Base-by-base conservation (phyloP, 305 asterid genomes). In the Fraxinus nigra region DNA sequence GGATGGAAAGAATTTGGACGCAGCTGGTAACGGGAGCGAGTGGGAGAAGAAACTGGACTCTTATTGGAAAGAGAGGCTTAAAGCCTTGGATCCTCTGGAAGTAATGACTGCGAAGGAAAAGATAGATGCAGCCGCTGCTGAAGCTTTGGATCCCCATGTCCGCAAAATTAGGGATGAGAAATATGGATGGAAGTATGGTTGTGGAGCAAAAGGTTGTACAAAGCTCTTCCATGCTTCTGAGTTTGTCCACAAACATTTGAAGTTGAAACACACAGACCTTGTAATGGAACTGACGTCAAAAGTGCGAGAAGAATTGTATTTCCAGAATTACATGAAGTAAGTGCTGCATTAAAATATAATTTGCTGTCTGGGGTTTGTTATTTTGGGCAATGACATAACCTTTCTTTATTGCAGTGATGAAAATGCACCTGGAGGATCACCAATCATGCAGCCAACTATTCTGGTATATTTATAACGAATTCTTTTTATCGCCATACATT, bases 191-290 rank as follows among this genome's bases (percentile, higher is more conserved):
- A 97, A 97, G 90, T 97, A 94, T 91, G 99, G 99, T 72, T 97
- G 99, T 88, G 99, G 99, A 84, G 99, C 99, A 73, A 97, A 97
- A 90, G 99, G 99, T 78, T 97, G 99, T 78, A 97, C 99, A 22
- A 97, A 97, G 88, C 97, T 97, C 88, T 97, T 97, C 85, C 99
- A 97, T 86, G 98, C 99, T 20, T 82, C 97, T 5, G 99, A 97
- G 90, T 97, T 93, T 78, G 99, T 97, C 54, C 93, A 90, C 81
- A 97, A 97, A 77, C 99, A 97, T 89, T 89, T 97, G 34, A 97
- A 97, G 91, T 87, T 97, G 92, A 97, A 97, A 87, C 99, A 97
- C 82, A 84, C 96, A 2, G 99, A 97, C 30, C 91, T 93, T 78
- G 92, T 89, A 48, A 78, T 89, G 87, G 99, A 97, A 72, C 83